Conservation (phyloP, 768 basidiomycete genomes). For the Serendipita sp. region DNA sequence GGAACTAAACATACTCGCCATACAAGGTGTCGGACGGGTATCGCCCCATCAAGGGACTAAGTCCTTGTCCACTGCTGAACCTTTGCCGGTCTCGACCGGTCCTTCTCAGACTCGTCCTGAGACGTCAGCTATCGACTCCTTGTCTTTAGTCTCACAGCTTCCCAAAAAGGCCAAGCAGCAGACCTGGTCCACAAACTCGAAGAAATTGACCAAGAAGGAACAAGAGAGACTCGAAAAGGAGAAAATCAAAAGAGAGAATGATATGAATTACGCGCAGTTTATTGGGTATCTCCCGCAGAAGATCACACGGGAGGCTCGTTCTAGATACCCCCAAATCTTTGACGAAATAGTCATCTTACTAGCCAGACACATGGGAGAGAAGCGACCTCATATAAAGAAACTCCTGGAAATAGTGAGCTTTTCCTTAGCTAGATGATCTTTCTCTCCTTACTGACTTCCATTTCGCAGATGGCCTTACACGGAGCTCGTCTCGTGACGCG, state of each 20-base stretch:
- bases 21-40: no score
- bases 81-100: no score
- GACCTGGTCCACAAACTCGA: neutral
- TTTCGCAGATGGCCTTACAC: slow-evolving; percentile 37
- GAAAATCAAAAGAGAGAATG: neutral
- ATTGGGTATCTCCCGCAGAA: neutral
- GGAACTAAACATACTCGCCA: no score
- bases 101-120: no score
- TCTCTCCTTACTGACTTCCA: neutral
- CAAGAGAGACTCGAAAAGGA: neutral
- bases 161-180: no score
- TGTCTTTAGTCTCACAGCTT: no score
- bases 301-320: neutral
- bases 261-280: neutral
- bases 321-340: neutral
- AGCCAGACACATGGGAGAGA: neutral
- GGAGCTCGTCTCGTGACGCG: slow-evolving; percentile 45
- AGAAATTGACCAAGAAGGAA: neutral
- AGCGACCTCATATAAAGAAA: neutral
- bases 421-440: neutral
- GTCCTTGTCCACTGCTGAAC: no score
- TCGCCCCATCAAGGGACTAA: no score
- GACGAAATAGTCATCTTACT: neutral
- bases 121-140: no score
- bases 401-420: neutral